A percentile compares a stretch with the other conserved stretches of the same genome.
Evolutionary conservation across 805 yeast species (phyloP).

Genomic region (Lachancea thermotolerans): DNA sequence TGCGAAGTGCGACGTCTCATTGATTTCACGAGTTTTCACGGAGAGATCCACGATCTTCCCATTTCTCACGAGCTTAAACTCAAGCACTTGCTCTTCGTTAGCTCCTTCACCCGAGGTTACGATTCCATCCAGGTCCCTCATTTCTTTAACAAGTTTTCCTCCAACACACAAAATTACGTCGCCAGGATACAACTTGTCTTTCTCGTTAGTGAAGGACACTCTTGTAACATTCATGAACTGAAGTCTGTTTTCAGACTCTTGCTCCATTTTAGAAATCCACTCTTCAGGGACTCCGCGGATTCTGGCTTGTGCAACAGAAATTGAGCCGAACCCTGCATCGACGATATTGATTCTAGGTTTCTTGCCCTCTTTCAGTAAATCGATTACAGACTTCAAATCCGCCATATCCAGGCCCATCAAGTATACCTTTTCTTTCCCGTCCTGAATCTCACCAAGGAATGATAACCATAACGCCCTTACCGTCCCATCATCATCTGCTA

Average conservation of each 20-base stretch:
- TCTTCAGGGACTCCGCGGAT: constrained; percentile 81
- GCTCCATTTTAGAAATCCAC: constrained; percentile 69
- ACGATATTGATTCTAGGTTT: constrained; percentile 58
- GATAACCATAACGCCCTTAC: constrained; percentile 83
- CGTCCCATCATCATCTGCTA: constrained; percentile 71
- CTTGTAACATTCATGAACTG: constrained; percentile 69
- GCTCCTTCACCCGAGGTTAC: constrained; percentile 36
- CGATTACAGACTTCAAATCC: constrained; percentile 53
- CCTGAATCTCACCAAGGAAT: constrained; percentile 66
- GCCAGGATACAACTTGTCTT: constrained; percentile 42
- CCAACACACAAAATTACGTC: constrained; percentile 72
- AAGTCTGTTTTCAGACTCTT: constrained; percentile 53
- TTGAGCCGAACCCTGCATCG: constrained; percentile 70
- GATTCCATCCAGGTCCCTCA: constrained; percentile 53
- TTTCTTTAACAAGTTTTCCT: constrained; percentile 54
- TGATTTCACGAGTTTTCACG: constrained; percentile 60
- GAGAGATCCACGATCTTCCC: constrained; percentile 53
- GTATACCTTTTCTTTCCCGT: constrained; percentile 56
- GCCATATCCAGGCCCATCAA: constrained; percentile 73
- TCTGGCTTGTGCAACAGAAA: constrained; percentile 68
- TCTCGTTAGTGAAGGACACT: constrained; percentile 47
- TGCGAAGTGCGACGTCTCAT: constrained; percentile 58
- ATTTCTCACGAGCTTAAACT: constrained; percentile 64
- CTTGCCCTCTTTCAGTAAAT: constrained; percentile 41
- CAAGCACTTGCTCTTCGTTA: constrained; percentile 32